phyloP scores from a whole-genome alignment of 768 basidiomycete genomes.

The Infundibulicybe gibba region DNA sequence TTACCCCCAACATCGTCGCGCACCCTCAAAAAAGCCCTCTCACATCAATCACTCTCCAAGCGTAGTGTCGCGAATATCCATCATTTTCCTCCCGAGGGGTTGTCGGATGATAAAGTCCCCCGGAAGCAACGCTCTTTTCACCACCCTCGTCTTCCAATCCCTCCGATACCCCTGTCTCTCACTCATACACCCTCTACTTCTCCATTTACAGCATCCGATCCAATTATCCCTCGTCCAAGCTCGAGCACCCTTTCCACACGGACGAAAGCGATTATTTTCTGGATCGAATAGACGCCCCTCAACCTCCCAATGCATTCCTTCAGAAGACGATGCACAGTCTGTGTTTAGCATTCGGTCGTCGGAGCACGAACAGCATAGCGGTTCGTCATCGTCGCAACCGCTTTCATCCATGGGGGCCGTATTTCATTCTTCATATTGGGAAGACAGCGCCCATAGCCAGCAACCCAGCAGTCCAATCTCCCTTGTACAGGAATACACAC shows the following conservation, averaged over 20 bases:
- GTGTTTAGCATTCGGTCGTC: constrained; percentile 45
- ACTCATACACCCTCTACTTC: constrained; percentile 27
- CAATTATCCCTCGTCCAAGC: constrained; percentile 3
- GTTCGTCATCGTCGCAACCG: constrained; percentile 16
- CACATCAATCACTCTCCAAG: constrained; percentile 51
- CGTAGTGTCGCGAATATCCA: constrained; percentile 21
- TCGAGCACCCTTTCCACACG: constrained; percentile 12
- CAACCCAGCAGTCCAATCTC: constrained; percentile 30
- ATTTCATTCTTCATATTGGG: constrained; percentile 40
- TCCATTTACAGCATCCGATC: constrained; percentile 20
- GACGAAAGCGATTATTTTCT: constrained; percentile 63
- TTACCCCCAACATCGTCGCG: constrained; percentile 23
- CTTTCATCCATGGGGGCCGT: constrained; percentile 14
- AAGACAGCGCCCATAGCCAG: constrained; percentile 35
- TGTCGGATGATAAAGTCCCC: constrained; percentile 25
- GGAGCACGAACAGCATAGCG: constrained; percentile 31
- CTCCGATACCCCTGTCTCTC: constrained; percentile 40
- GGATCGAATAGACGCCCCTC: constrained; percentile 50
- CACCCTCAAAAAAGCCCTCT: constrained; percentile 50
- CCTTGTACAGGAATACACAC: constrained; percentile 42
- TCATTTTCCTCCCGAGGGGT: constrained; percentile 22
- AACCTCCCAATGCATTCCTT: constrained; percentile 35
- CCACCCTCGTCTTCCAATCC: constrained; percentile 51
- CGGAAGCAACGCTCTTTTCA: constrained; percentile 66
- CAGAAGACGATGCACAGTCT: constrained; percentile 55